Percentiles rank a stretch among this genome's conserved stretches.
Conservation (phyloP, 164 flowering plant species). For the Vitis cinerea region DNA sequence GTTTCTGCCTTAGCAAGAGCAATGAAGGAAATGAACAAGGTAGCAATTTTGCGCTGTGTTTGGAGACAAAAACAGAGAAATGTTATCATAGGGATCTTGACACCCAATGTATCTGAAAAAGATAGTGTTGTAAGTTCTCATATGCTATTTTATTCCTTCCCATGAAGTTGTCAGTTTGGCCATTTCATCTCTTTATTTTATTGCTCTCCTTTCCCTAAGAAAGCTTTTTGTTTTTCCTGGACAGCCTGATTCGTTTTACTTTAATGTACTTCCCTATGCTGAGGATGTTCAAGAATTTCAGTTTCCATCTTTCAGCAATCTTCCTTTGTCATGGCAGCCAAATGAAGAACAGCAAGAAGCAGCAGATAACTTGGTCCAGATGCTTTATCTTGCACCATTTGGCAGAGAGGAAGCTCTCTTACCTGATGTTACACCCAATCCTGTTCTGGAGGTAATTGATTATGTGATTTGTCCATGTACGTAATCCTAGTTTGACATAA, state of each 20-base stretch:
- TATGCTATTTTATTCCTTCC: conserved; percentile 6
- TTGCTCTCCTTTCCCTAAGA: not conserved
- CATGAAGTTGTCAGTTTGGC: not conserved
- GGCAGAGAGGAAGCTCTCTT: conserved; percentile 62
- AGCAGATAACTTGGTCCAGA: conserved; percentile 75
- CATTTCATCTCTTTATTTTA: no score
- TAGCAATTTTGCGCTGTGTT: conserved; percentile 92
- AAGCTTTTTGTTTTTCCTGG: conserved; percentile 14
- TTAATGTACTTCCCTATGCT: conserved; percentile 92
- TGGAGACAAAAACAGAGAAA: conserved; percentile 88
- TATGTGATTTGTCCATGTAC: not conserved
- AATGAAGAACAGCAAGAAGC: conserved; percentile 77
- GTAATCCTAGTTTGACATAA: not conserved
- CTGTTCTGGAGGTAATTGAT: conserved; percentile 71
- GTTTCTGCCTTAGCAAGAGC: conserved; percentile 91
- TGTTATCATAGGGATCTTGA: conserved; percentile 82
- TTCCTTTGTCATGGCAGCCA: conserved; percentile 75
- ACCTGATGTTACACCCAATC: conserved; percentile 92
- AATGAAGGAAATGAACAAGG: conserved; percentile 83
- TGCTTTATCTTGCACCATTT: conserved; percentile 84
- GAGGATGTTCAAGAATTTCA: conserved; percentile 97
- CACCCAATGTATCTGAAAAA: conserved; percentile 73
- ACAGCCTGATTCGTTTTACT: conserved; percentile 94
- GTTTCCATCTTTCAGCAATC: conserved; percentile 79
- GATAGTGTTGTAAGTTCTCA: conserved; percentile 57